These are phyloP conservation scores for Leccinellum rugosiceps DNA, from an alignment of 768 basidiomycete species.

Conservation along the genomic window DNA sequence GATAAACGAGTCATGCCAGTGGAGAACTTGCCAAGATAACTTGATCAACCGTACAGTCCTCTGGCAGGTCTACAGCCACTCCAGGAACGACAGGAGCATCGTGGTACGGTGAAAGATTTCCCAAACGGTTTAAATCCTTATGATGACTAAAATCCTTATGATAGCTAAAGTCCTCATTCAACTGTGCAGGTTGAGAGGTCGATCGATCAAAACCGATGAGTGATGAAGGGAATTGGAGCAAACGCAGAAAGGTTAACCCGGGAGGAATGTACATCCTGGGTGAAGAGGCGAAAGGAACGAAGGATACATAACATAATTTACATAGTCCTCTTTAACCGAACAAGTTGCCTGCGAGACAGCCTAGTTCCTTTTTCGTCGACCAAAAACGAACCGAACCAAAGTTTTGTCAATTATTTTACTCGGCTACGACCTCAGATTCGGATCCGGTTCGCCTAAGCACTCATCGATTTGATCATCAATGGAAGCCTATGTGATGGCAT, in stretches of 20 bases:
- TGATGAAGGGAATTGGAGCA: conserved; percentile 14
- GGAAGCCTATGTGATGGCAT: too few species aligned
- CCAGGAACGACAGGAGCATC: conserved; percentile 28
- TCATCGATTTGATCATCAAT: too few species aligned
- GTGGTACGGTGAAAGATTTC: conserved; percentile 39
- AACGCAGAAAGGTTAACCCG: conserved; percentile 6
- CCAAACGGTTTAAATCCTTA: conserved; percentile 21
- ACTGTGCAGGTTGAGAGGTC: neutral
- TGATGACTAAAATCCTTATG: neutral
- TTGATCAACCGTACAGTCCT: conserved; percentile 40
- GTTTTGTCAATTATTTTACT: too few species aligned
- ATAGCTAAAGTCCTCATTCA: neutral
- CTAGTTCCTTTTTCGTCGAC: too few species aligned
- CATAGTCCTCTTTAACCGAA: neutral
- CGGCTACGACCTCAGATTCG: too few species aligned
- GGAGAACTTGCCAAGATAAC: conserved; percentile 35
- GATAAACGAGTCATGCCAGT: neutral
- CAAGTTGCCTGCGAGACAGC: too few species aligned
- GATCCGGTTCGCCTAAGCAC: too few species aligned
- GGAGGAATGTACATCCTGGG: conserved; percentile 18
- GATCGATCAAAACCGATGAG: neutral
- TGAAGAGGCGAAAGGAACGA: neutral
- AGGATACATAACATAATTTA: neutral
- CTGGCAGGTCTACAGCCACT: conserved; percentile 31
- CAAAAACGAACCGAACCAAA: too few species aligned